phyloP scores from a whole-genome alignment of 2,329 filamentous ascomycete genomes.

The Fusarium circinatum region DNA sequence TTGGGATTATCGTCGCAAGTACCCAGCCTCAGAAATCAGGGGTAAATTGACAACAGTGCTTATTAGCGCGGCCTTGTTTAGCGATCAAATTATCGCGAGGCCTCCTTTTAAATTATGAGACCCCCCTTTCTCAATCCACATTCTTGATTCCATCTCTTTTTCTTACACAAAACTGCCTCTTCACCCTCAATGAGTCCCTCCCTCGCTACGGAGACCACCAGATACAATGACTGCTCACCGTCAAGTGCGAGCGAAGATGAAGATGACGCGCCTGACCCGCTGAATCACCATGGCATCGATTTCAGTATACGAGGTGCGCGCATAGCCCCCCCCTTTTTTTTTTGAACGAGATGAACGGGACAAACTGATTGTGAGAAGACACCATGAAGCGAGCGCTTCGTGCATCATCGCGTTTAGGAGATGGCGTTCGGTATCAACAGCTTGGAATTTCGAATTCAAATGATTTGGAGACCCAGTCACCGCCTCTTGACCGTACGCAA shows the following conservation, averaged over 20 bases:
- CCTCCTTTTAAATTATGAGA: not conserved
- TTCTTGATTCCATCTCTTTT: not conserved
- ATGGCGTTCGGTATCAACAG: constrained; percentile 39
- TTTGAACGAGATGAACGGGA: not conserved
- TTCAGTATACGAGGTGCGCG: constrained; percentile 32
- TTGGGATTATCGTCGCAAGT: constrained; percentile 15
- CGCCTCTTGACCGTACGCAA: constrained; percentile 18
- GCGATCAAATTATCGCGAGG: not conserved
- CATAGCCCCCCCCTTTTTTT: not conserved
- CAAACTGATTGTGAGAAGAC: constrained; percentile 29
- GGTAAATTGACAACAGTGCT: constrained; percentile 26
- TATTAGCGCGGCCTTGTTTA: not conserved
- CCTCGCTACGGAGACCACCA: constrained; percentile 28
- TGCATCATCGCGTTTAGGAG: constrained; percentile 36
- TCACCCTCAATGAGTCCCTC: constrained; percentile 34
- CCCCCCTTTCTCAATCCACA: constrained; percentile 14
- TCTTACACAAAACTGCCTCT: not conserved
- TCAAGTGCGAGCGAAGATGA: constrained; percentile 37
- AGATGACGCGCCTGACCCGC: constrained; percentile 29
- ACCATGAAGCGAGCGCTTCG: constrained; percentile 38
- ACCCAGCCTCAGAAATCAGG: constrained; percentile 22
- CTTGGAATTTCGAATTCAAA: constrained; percentile 27
- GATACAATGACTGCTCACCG: constrained; percentile 36
- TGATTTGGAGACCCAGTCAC: constrained; percentile 40
- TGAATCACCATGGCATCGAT: constrained; percentile 28